Evolutionary conservation across 306 rosid genomes (phyloP), one percentile per base, ranked within the genome.

Genomic region (Quercus parvula): DNA sequence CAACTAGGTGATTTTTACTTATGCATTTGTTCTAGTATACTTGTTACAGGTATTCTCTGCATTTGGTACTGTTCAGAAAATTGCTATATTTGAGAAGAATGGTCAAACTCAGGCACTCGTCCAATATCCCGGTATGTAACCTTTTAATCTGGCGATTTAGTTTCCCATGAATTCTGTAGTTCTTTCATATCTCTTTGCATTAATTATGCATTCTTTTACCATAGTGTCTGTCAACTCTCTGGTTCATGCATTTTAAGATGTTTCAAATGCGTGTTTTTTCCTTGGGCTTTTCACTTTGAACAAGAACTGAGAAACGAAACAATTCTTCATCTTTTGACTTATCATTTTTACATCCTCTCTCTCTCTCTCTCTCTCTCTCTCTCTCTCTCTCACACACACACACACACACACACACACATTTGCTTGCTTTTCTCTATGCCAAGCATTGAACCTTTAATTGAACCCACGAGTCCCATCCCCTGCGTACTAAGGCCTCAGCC

Each of bases 81-180:
- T 91, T 74, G 94, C 97, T 59, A 94, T 94, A 81, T 94, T 94
- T 17, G 97, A 89, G 87, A 94, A 91, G 91, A 91, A 94, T 67
- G 94, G 91, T 75, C 97, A 89, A 86, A 91, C 95, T 31, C 97
- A 91, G 77, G 97, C 98, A 51, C 88, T 94, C 49, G 78, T 94
- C 82, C 94, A 94, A 77, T 91, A 91, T 78, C 90, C 95, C 55
- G 97, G 97, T 94, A 94, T 73, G 14, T 77, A 49, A 72, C 69
- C 66, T 46, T 11, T 33, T 75, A 76, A 25, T 81, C 67, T 64
- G 44, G 79, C 24, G 31, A 27, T 81, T 73, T 14, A 18, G 14
- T 70, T 74, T 76, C 56, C 58, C 52, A 68, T n/a, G 61, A 62
- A 17, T 76, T 70, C 9, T 10, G 38, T 15, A 22, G 38, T 67